Evolutionary conservation across 2,329 filamentous ascomycete genomes (phyloP).

Genomic region (Sporothrix variecibatus): DNA sequence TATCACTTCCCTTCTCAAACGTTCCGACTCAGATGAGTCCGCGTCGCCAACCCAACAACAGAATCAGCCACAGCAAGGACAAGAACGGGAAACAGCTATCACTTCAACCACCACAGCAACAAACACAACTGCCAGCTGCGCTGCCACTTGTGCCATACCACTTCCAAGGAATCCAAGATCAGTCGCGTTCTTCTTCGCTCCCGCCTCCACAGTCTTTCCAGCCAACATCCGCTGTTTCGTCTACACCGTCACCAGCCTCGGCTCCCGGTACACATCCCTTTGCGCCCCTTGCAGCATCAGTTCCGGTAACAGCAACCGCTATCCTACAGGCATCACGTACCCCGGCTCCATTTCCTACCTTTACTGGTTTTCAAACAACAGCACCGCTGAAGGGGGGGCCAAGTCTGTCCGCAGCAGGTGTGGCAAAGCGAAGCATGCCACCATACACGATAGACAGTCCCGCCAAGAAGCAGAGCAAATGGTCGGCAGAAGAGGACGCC

Average conservation of each 20-base stretch:
- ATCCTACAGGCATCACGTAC: neutral
- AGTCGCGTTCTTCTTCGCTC: conserved; percentile 42
- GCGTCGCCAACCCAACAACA: conserved; percentile 35
- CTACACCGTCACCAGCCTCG: conserved; percentile 43
- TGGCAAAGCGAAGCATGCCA: conserved; percentile 54
- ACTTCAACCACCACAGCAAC: neutral
- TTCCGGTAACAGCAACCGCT: conserved; percentile 28
- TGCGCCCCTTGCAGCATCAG: conserved; percentile 5
- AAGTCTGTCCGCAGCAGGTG: conserved; percentile 26
- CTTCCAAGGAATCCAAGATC: conserved; percentile 31
- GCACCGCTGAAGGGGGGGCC: conserved; percentile 7
- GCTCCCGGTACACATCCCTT: conserved; percentile 33
- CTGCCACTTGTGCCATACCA: neutral
- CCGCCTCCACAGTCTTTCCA: conserved; percentile 32
- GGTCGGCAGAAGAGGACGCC: conserved; percentile 91
- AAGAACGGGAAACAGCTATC: neutral
- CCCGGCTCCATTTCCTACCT: neutral
- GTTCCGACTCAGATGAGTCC: conserved; percentile 72
- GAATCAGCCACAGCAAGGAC: neutral
- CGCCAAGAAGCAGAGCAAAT: conserved; percentile 94
- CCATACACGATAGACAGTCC: conserved; percentile 64
- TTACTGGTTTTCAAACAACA: neutral
- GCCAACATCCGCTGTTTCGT: conserved; percentile 20
- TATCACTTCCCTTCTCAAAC: conserved; percentile 88
- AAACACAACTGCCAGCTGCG: neutral